These are phyloP conservation scores for Lipomyces starkeyi DNA, from an alignment of 805 yeast genomes.

Conservation along the genomic window DNA sequence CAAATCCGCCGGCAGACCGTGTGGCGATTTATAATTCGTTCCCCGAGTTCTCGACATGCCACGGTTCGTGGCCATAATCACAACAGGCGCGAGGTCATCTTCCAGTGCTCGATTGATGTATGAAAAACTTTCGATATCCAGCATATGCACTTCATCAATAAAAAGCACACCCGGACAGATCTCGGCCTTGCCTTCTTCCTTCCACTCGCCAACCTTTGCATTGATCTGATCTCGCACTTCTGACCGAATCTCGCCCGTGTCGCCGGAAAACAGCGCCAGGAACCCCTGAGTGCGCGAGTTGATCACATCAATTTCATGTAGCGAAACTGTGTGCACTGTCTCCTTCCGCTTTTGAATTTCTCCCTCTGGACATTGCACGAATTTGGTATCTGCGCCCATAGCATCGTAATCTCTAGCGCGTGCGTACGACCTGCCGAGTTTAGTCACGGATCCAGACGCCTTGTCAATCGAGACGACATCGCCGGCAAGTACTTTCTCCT, in stretches of 20 bases:
- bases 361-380: conserved; percentile 98
- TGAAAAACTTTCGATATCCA: conserved; percentile 95
- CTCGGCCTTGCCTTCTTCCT: conserved; percentile 97
- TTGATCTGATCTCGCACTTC: conserved; percentile 97
- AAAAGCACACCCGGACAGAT: conserved; percentile 97
- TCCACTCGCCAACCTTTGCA: conserved; percentile 97
- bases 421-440: conserved; percentile 94
- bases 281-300: conserved; percentile 98
- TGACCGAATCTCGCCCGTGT: conserved; percentile 95
- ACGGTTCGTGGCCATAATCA: conserved; percentile 96
- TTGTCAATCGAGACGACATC: conserved; percentile 96
- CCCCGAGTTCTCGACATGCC: conserved; percentile 95
- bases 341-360: conserved; percentile 95
- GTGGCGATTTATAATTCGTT: conserved; percentile 91
- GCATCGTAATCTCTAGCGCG: conserved; percentile 98
- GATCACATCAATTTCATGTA: conserved; percentile 97
- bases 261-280: conserved; percentile 91
- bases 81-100: conserved; percentile 95
- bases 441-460: conserved; percentile 90
- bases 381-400: conserved; percentile 97
- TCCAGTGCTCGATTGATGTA: conserved; percentile 95
- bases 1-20: conserved; percentile 95
- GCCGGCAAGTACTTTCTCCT: conserved; percentile 95
- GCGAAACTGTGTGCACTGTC: conserved; percentile 95
- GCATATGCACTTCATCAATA: conserved; percentile 98